Evolutionary conservation across 2,329 filamentous ascomycete genomes (phyloP), one percentile per base, ranked within the genome.

Genomic region (Cladosporium velox): DNA sequence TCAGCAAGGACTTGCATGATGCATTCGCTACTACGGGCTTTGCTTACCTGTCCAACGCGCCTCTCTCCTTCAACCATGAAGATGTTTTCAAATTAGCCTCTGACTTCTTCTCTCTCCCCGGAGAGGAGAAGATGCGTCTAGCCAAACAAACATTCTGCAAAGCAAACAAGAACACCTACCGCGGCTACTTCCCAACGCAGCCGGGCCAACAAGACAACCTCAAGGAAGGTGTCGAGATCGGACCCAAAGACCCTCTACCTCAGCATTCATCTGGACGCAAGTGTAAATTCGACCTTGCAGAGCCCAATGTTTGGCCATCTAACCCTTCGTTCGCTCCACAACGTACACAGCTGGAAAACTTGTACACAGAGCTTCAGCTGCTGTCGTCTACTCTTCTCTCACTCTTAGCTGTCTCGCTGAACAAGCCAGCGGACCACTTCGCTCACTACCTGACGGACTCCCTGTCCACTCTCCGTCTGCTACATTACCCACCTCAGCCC

Each of bases 181-280:
- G 80, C 67, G 80, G 81, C 64, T 82, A 82, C 68, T 83, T 83
- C 59, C 81, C 81, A 6, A 73, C 76, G 0, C 79, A 82, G 68
- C 75, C 76, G 4, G 76, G 77, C 32, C 74, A 79, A 32, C 67
- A 71, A 6, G 77, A 80, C 55, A 83, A 83, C 49, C 71, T 82
- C 5, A 83, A 83, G 69, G 81, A 82, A 69, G 81, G 81, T 0
- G 82, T 83, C 66, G 81, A 83, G 64, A 75, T 83, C 21, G 81
- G 81, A 3, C 74, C 79, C 14, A 67, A 73, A 28, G 64, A 66
- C 1, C 58, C 67, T 30, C 65, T 70, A 2, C 61, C 64, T 18
- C 67, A 67, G 26, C 18, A 15, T 14, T 64, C 52, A 2, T 65
- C 66, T 12, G 26, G 32, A 15, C 64, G 51, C 32, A 59, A 63